Percentiles rank a stretch among this genome's conserved stretches.
Evolutionary conservation across 2,329 filamentous ascomycete species (phyloP).

Genomic region (Colletotrichum sp.): DNA sequence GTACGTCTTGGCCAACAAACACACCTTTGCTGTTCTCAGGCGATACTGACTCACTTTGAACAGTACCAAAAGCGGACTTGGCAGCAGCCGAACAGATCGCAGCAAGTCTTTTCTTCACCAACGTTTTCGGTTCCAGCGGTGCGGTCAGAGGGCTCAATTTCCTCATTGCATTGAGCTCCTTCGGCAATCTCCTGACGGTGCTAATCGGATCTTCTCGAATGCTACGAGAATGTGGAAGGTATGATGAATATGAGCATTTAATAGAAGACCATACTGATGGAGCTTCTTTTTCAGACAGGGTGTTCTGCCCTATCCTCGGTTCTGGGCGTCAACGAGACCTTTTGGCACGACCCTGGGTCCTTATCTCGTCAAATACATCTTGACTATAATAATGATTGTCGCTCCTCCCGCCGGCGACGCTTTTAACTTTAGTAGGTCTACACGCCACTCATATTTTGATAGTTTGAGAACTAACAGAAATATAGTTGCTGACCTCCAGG

Average conservation of each 20-base stretch:
- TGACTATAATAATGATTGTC: constrained; percentile 64
- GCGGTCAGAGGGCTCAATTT: constrained; percentile 61
- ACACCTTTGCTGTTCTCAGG: neutral
- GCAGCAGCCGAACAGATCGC: constrained; percentile 55
- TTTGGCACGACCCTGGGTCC: constrained; percentile 67
- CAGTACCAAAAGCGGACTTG: constrained; percentile 57
- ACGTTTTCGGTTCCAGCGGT: constrained; percentile 55
- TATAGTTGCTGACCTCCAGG: constrained; percentile 40
- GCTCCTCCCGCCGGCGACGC: constrained; percentile 67
- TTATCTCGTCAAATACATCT: constrained; percentile 59
- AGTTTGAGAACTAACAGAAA: neutral
- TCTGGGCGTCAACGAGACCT: constrained; percentile 67
- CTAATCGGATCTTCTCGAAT: constrained; percentile 59
- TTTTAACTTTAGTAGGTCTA: constrained; percentile 63
- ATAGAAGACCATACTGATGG: accelerated
- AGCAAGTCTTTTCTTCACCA: constrained; percentile 62
- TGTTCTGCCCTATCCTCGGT: constrained; percentile 60
- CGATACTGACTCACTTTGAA: neutral
- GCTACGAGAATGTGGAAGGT: constrained; percentile 61
- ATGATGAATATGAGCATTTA: accelerated
- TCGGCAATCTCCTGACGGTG: constrained; percentile 62
- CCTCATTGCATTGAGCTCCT: constrained; percentile 59
- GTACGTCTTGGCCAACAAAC: constrained; percentile 22
- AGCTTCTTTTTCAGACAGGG: constrained; percentile 51
- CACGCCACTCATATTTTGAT: too few relatives aligned